Evolutionary conservation across 2,329 filamentous ascomycete genomes (phyloP).

Genomic region (Alternaria angustiovoidea): DNA sequence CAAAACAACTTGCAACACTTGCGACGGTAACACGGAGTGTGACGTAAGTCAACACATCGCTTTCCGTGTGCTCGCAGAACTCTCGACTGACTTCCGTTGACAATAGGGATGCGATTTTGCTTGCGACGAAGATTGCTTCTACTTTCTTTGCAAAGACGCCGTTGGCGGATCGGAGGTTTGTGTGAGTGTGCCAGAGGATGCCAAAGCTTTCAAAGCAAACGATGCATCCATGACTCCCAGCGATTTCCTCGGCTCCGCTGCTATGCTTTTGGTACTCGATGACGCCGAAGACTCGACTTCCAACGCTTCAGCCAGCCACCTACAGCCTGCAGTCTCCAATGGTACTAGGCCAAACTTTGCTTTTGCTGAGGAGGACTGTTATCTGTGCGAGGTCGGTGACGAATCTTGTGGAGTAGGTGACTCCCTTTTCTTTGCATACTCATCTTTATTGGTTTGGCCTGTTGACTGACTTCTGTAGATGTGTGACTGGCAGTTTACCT

Average conservation of each 20-base stretch:
- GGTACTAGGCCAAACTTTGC: background rate
- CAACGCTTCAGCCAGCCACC: background rate
- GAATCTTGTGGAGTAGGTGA: constrained; percentile 11
- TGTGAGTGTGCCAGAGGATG: background rate
- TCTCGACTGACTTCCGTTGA: background rate
- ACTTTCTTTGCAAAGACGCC: background rate
- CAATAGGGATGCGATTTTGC: constrained; percentile 1
- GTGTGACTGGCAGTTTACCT: constrained; percentile 18
- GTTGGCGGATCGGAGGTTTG: background rate
- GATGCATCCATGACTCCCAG: background rate
- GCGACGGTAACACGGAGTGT: background rate
- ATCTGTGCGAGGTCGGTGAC: background rate
- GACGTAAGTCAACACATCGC: background rate
- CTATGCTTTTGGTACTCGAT: background rate
- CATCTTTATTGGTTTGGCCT: background rate
- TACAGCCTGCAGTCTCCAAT: background rate
- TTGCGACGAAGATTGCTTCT: background rate
- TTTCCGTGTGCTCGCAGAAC: background rate
- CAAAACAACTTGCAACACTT: background rate
- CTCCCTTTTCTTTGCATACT: background rate
- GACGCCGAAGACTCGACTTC: background rate
- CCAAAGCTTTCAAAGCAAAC: background rate
- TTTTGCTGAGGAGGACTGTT: constrained; percentile 8
- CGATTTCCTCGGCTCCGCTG: constrained; percentile 2
- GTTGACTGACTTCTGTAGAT: constrained; percentile 13